Conservation (phyloP, 73 alveolate species). For the Stentor roeselii region DNA sequence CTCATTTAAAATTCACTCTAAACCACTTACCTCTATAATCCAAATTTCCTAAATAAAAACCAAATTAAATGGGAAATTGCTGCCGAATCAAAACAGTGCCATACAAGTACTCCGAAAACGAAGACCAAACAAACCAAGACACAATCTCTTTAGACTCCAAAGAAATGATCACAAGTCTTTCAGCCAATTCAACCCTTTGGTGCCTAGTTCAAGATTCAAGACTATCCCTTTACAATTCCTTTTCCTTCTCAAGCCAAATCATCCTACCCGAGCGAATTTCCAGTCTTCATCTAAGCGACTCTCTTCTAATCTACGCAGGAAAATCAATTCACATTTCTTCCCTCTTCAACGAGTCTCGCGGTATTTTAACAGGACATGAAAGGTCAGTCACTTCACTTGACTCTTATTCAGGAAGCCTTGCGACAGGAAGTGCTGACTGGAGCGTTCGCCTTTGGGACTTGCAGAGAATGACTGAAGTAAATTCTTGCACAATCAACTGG, state of each 20-base stretch:
- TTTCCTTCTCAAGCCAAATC: not conserved
- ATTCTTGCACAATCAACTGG: constrained; percentile 44
- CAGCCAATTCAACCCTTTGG: not conserved
- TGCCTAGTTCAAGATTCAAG: not conserved
- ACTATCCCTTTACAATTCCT: not conserved
- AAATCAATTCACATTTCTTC: not conserved
- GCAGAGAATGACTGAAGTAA: constrained; percentile 36
- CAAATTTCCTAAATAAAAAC: too few relatives aligned
- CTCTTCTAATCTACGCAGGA: not conserved
- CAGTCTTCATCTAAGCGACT: not conserved
- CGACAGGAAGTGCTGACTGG: constrained; percentile 53
- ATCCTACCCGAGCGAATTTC: not conserved
- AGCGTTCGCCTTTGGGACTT: constrained; percentile 60
- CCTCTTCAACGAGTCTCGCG: not conserved
- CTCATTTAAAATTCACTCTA: too few relatives aligned
- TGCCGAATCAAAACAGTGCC: not conserved
- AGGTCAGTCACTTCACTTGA: not conserved
- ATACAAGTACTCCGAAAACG: not conserved
- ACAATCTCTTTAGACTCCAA: not conserved
- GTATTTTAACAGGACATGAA: constrained; percentile 4
- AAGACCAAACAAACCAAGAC: not conserved
- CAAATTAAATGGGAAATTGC: not conserved
- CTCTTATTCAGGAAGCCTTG: too few relatives aligned
- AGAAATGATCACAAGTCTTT: not conserved
- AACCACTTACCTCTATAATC: too few relatives aligned